Evolutionary conservation across 2,329 filamentous ascomycete species (phyloP).

Genomic region (Penicillium sp.): DNA sequence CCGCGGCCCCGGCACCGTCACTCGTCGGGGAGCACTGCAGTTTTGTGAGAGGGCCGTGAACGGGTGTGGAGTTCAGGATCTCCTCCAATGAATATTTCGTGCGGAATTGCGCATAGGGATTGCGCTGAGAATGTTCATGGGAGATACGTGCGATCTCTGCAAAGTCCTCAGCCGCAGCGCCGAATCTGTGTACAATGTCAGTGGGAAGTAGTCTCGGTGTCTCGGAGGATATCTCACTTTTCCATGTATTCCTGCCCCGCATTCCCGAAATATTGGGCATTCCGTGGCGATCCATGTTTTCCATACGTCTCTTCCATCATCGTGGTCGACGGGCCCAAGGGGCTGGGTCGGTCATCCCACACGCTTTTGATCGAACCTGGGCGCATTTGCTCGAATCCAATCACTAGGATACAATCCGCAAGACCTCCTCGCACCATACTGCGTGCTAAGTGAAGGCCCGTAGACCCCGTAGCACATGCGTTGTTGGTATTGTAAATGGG

Average conservation of each 20-base stretch:
- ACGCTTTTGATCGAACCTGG: conserved; percentile 77
- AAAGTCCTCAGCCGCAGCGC: conserved; percentile 79
- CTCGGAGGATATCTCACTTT: conserved; percentile 56
- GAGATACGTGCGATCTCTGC: conserved; percentile 91
- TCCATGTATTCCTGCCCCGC: conserved; percentile 93
- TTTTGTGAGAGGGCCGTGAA: conserved; percentile 86
- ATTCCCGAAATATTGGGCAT: conserved; percentile 93
- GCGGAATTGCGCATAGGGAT: conserved; percentile 95
- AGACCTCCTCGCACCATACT: conserved; percentile 76
- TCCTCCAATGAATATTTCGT: conserved; percentile 86
- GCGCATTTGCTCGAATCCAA: conserved; percentile 98
- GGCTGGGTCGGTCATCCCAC: conserved; percentile 82
- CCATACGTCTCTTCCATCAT: conserved; percentile 85
- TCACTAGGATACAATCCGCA: conserved; percentile 85
- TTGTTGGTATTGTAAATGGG: conserved; percentile 98
- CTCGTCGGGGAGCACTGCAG: conserved; percentile 96
- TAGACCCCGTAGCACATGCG: conserved; percentile 92
- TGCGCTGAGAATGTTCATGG: conserved; percentile 83
- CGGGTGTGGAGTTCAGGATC: conserved; percentile 71
- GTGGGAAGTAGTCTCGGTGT: not conserved
- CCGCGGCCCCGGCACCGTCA: conserved; percentile 83
- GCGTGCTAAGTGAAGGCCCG: conserved; percentile 78
- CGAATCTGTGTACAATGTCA: conserved; percentile 59
- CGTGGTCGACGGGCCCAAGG: conserved; percentile 67
- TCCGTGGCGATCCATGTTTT: conserved; percentile 74